Base-by-base conservation (phyloP, 2,329 filamentous ascomycete genomes). In the Ophiostoma perfectum region DNA sequence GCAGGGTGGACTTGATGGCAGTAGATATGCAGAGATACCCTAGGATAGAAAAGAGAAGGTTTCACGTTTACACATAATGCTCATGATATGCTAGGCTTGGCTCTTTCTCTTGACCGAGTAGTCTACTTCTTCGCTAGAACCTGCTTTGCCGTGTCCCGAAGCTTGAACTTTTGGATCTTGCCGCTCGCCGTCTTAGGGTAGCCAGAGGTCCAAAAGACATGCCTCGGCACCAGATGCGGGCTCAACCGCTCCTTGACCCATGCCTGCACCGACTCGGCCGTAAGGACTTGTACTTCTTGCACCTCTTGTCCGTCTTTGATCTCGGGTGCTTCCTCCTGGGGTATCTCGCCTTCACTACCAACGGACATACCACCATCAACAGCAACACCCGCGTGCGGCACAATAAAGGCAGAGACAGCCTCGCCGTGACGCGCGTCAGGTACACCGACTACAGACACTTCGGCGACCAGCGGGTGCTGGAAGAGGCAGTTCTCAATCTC, bases 111-210 rank as follows among this genome's bases (percentile, higher is more conserved):
- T 52, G 11, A 9, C 5, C 6, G 18, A 14, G 6, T 6, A n/a
- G 4, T 38, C 14, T 14, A 38, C 4, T 49, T 65, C 12, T 65
- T 36, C 12, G 5, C 36, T n/a, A 70, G 1, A 44, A 71, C 5
- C 42, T 52, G 4, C 65, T 66, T 67, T 16, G 72, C 93, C 74
- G 84, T 80, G 16, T 93, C 90, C 75, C 86, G 85, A 74, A 98
- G 77, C 80, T 90, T 94, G 77, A 90, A 97, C 80, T 98, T 97
- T 80, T 97, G 92, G 68, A 98, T 93, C 85, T 99, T 99, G 38
- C 94, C 94, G 77, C 92, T 97, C 5, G 93, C 91, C 47, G 95
- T 99, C 84, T 97, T 97, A 27, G 94, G 94, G 76, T 91, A 96
- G n/a, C 88, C 86, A 0, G 88, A 83, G 0, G 91, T 82, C 85